These are phyloP conservation scores for Cucumis hystrix DNA, from an alignment of 306 rosid genomes.

Conservation along the genomic window DNA sequence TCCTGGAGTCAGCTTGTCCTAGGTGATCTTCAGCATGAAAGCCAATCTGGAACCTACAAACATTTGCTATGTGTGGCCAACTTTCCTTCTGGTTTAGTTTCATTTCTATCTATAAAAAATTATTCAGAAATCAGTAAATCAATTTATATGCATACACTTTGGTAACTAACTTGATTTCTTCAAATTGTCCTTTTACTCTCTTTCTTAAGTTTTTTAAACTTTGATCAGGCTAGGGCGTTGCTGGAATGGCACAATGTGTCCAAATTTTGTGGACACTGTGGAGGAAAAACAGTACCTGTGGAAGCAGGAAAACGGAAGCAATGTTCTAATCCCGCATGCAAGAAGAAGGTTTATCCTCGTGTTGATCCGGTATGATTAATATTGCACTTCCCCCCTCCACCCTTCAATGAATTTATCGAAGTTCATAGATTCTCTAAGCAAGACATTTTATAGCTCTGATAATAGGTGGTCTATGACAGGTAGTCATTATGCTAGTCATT, in stretches of 20 bases:
- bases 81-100: not conserved
- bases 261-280: slow-evolving; percentile 77
- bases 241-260: slow-evolving; percentile 67
- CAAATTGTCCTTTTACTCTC: not conserved
- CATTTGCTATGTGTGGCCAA: not conserved
- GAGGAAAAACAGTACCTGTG: slow-evolving; percentile 46
- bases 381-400: not conserved
- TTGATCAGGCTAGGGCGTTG: slow-evolving; percentile 69
- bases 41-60: not conserved
- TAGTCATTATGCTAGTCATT: slow-evolving; percentile 84
- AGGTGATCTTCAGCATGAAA: not conserved
- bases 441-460: not conserved
- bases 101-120: not conserved
- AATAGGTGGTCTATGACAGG: slow-evolving; percentile 24
- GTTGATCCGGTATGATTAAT: slow-evolving; percentile 58
- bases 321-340: slow-evolving; percentile 65
- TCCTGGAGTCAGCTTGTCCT: not conserved
- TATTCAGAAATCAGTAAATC: not conserved
- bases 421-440: not conserved
- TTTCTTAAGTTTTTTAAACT: slow-evolving; percentile 14
- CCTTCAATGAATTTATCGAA: not conserved
- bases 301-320: slow-evolving; percentile 90
- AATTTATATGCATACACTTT: not conserved
- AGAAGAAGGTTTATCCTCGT: slow-evolving; percentile 72
- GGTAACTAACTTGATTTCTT: not conserved